Evolutionary conservation across 306 rosid species (phyloP).

Genomic region (Parietaria judaica): DNA sequence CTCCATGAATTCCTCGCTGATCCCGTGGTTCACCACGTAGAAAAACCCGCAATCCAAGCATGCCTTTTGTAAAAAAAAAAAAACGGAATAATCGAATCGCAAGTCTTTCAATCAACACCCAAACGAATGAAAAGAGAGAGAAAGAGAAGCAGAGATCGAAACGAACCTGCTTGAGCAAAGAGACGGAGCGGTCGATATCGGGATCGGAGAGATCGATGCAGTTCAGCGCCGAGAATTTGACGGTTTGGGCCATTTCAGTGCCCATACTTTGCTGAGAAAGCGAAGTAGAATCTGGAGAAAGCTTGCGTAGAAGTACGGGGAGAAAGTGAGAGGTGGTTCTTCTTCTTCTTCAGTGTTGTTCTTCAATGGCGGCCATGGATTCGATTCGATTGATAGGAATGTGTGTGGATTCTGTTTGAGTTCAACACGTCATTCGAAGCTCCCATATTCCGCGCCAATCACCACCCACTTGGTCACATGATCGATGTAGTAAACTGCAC

Average conservation of each 20-base stretch:
- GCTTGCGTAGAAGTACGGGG: too few species aligned
- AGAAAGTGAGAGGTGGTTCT: too few species aligned
- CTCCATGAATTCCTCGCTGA: conserved; percentile 56
- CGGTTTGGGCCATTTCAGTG: neutral
- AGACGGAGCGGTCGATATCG: conserved; percentile 49
- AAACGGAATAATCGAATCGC: neutral
- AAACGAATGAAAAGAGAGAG: neutral
- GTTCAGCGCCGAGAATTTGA: conserved; percentile 44
- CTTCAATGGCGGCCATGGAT: too few species aligned
- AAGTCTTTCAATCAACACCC: neutral
- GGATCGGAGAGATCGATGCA: conserved; percentile 63
- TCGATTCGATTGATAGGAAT: too few species aligned
- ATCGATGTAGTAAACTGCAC: too few species aligned
- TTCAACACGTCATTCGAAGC: too few species aligned
- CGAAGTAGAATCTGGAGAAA: too few species aligned
- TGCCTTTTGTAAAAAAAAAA: conserved; percentile 50
- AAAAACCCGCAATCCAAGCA: conserved; percentile 94
- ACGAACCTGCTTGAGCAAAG: conserved; percentile 67
- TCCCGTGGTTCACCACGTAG: conserved; percentile 80
- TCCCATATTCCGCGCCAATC: too few species aligned
- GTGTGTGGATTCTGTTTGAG: too few species aligned
- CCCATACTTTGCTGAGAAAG: too few species aligned
- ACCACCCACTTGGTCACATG: too few species aligned
- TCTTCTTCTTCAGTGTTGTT: too few species aligned
- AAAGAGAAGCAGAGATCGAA: neutral